Evolutionary conservation across 192 early-diverging fungal genomes (phyloP), one percentile per base, ranked within the genome.

Genomic region (Coemansia sp.): DNA sequence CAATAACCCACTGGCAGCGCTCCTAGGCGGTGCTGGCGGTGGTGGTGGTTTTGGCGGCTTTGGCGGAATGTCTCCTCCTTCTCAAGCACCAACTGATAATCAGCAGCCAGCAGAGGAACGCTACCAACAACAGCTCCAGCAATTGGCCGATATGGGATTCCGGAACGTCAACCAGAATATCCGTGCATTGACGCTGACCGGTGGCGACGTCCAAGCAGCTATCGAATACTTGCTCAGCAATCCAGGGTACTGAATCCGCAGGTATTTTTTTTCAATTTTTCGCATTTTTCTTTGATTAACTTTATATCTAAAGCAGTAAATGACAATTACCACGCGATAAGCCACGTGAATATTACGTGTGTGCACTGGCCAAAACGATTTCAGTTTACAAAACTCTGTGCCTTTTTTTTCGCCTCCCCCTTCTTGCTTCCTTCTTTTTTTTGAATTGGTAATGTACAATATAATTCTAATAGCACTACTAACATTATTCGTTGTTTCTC

Each of bases 111-210:
- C 64, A 29, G 78, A 66, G 58, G 81, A 72, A 70, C 72, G 89
- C 16, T 91, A 84, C 65, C 85, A 87, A 72, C 76, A 81, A 12
- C 93, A 97, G 81, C 84, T 96, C 52, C 89, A 91, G 72, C 90
- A 90, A 79, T 77, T 90, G 71, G 91, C 85, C 67, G 97, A 99
- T 29, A 99, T 99, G 97, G 97, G 97, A 20, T 94, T 99, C 73
- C 92, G 81, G 72, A 89, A 95, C 72, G 89, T 90, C 2, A 80
- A 86, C 29, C 89, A 92, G 78, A 99, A 99, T 68, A 91, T 99
- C 63, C 85, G 93, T 40, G 96, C 92, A 0, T 84, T 99, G 63
- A 80, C 85, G 21, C 72, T 86, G 39, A 88, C 93, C 13, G 85
- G 86, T 18, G 97, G 97, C 35, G 92, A 97, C 71, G 95, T 98